phyloP scores from a whole-genome alignment of 306 rosid species.

The Senna tora region DNA sequence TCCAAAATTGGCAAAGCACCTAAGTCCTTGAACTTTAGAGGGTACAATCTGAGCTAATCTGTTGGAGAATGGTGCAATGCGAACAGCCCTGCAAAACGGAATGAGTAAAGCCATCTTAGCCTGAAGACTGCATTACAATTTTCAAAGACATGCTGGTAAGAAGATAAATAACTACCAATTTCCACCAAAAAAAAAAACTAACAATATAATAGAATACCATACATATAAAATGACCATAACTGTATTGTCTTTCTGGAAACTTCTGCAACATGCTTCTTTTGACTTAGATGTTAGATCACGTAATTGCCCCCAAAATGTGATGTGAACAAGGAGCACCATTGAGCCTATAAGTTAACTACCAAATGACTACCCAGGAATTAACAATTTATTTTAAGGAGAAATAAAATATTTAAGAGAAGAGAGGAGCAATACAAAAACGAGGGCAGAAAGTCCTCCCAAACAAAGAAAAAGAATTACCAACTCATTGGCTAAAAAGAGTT shows the following conservation, averaged over 20 bases:
- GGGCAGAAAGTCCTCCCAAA: no score
- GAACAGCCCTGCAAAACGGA: constrained; percentile 76
- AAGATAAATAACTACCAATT: neutral
- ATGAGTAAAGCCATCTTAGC: constrained; percentile 42
- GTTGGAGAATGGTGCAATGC: constrained; percentile 97
- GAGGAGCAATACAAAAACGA: no score
- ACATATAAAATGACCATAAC: constrained; percentile 7
- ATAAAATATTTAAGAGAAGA: no score
- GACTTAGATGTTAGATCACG: neutral
- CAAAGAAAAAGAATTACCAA: no score
- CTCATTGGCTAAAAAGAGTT: no score
- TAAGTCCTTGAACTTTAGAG: constrained; percentile 72
- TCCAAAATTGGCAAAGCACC: constrained; percentile 86
- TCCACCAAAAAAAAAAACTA: neutral
- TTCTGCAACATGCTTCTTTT: neutral
- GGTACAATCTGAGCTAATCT: constrained; percentile 88
- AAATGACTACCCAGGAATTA: constrained; percentile 24
- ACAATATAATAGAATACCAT: constrained; percentile 22
- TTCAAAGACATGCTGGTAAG: constrained; percentile 27
- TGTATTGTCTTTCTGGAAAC: neutral
- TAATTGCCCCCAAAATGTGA: constrained; percentile 10
- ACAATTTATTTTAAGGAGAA: no score
- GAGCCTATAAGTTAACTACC: constrained; percentile 23
- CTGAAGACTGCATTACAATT: constrained; percentile 32
- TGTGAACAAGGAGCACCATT: neutral